A percentile compares a stretch with the other conserved stretches of the same genome.
phyloP scores from a whole-genome alignment of 2,329 filamentous ascomycete genomes.

The Hypoxylon sp. region DNA sequence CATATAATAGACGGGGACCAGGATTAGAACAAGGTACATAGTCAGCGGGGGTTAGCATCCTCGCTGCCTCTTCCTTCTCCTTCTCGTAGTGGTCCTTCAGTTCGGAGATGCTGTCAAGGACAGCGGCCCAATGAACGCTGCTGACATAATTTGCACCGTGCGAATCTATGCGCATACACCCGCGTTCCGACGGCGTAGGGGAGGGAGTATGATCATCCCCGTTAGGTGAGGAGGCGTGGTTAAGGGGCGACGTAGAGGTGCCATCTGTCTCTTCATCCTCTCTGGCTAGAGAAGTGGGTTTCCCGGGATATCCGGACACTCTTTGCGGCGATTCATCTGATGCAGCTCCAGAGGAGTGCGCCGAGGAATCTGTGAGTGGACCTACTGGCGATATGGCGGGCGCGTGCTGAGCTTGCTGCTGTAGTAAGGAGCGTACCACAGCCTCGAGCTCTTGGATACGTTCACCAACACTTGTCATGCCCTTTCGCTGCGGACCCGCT shows the following conservation, averaged over 20 bases:
- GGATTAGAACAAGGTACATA: background rate
- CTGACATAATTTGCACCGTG: conserved; percentile 10
- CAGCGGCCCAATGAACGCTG: conserved; percentile 4
- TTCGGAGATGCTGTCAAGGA: conserved; percentile 12
- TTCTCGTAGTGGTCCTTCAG: conserved; percentile 12
- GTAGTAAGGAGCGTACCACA: background rate
- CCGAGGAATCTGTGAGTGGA: background rate
- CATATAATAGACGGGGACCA: conserved; percentile 8
- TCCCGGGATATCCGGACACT: background rate
- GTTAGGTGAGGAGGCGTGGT: background rate
- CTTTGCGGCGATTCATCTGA: background rate
- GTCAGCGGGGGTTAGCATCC: background rate
- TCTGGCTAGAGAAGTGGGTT: background rate
- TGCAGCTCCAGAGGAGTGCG: background rate
- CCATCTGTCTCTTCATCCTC: background rate
- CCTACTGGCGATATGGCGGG: background rate
- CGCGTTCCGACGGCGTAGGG: conserved; percentile 4
- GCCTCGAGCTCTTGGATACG: conserved; percentile 6
- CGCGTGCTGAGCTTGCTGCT: background rate
- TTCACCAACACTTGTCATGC: background rate
- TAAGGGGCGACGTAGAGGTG: background rate
- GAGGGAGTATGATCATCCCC: background rate
- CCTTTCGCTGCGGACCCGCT: background rate
- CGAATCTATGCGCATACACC: background rate
- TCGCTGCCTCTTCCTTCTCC: conserved; percentile 5